phyloP scores from a whole-genome alignment of 257 asterid species.

The Forsythia suspensa region DNA sequence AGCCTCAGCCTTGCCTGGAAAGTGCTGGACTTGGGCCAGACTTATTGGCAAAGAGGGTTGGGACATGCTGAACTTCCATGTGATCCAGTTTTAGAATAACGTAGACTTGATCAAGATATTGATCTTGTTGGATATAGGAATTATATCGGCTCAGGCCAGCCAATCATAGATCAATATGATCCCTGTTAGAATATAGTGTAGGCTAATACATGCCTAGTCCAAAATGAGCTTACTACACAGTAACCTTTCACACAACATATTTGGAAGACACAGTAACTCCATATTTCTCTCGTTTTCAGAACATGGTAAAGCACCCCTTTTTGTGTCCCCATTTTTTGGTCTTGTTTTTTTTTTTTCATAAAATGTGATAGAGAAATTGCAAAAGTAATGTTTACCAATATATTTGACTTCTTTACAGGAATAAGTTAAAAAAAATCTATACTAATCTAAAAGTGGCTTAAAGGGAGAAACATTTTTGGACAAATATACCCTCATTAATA shows the following conservation, averaged over 20 bases:
- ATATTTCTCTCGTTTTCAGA: neutral
- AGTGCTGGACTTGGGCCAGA: neutral
- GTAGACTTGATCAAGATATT: neutral
- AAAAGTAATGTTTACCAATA: neutral
- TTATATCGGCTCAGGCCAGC: neutral
- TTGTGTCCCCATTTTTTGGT: neutral
- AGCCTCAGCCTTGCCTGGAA: neutral
- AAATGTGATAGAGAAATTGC: neutral
- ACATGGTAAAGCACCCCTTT: neutral
- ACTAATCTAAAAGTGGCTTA: no score
- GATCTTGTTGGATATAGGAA: neutral
- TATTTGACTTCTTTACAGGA: neutral
- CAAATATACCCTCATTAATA: no score
- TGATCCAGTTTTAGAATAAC: neutral
- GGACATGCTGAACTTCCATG: neutral
- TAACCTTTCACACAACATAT: neutral
- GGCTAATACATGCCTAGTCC: neutral
- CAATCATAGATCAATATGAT: neutral
- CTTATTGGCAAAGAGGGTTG: neutral
- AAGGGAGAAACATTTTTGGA: no score
- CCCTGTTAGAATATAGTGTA: neutral
- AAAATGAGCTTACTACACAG: neutral
- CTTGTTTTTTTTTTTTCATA: neutral
- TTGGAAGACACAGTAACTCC: neutral
- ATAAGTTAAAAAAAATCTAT: neutral